Base-by-base conservation (phyloP, 495 filamentous ascomycete genomes). In the Xanthoparmelia taractica region DNA sequence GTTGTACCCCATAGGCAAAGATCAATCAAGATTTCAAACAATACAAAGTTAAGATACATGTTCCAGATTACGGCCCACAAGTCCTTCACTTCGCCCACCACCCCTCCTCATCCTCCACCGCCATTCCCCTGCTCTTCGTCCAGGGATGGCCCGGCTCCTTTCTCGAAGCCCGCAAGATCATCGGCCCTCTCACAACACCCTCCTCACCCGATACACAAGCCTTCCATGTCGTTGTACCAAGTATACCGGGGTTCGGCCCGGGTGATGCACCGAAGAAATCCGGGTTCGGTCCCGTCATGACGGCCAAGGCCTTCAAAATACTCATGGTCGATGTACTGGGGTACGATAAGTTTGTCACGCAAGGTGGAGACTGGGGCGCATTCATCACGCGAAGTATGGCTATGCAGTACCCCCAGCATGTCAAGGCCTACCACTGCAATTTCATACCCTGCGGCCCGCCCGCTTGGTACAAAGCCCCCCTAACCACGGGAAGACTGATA, bases 131-230 rank as follows among this genome's bases (percentile, higher is more conserved):
- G 13, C 68, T 77, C 27, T 65, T 77, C 40, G 52, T 75, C 41
- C 72, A 75, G 59, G 72, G 75, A 29, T 77, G 76, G 75, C 75
- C 75, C 3, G 74, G 76, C 17, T 75, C 74, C 27, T 76, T 76
- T 58, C 64, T 69, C 20, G 74, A 77, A 60, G 71, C 72, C 17
- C 59, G 52, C n/a, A 68, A 67, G n/a, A 48, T 74, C 50, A 65
- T 73, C 55, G 8, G 55, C 29, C 55, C 52, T 17, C 63, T 71
- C 29, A 66, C 60, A 12, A 50, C 67, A 20, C 63, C 64, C 15
- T 50, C 70, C 15, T 50, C 60, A 8, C 12, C 52, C 17, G 23
- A 29, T 8, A 23, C 18, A 2, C 63, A 67, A 40, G 63, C 61
- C 33, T 76, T 75, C 36, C 69, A 74, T 58, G 65, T 74, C 20